These are phyloP conservation scores for Saccharum hybrid DNA, from an alignment of 202 grass and related monocot genomes.

Conservation along the genomic window DNA sequence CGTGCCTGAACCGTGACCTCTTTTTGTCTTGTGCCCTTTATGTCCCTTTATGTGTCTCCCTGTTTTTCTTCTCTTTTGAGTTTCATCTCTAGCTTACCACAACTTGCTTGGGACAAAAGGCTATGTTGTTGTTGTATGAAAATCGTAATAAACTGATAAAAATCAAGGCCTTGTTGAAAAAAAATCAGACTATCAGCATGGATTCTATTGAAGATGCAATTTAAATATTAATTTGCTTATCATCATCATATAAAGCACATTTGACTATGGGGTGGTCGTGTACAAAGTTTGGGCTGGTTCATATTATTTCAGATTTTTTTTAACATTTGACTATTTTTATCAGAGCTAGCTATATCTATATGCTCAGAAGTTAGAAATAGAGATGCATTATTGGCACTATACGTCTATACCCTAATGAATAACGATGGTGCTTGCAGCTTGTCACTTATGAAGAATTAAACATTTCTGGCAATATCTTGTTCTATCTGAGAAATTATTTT, in stretches of 20 bases:
- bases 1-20: too few species aligned
- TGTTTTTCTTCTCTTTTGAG: too few species aligned
- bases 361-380: not conserved
- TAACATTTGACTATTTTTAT: not conserved
- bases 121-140: too few species aligned
- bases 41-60: too few species aligned
- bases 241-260: constrained; percentile 8
- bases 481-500: constrained; percentile 7
- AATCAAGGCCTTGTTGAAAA: too few species aligned
- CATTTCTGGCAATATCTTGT: not conserved
- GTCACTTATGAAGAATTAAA: constrained; percentile 34
- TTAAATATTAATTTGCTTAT: constrained; percentile 12
- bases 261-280: not conserved
- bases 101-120: too few species aligned
- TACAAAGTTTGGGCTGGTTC: not conserved
- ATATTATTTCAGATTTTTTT: not conserved
- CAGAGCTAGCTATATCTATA: not conserved
- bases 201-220: constrained; percentile 11
- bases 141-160: too few species aligned
- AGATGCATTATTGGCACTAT: not conserved
- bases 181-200: constrained; percentile 7
- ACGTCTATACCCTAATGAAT: not conserved
- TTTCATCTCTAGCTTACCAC: too few species aligned
- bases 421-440: not conserved
- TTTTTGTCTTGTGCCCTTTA: too few species aligned